These are phyloP conservation scores for Mortierella sp. DNA, from an alignment of 371 early-diverging fungal genomes.

Conservation along the genomic window DNA sequence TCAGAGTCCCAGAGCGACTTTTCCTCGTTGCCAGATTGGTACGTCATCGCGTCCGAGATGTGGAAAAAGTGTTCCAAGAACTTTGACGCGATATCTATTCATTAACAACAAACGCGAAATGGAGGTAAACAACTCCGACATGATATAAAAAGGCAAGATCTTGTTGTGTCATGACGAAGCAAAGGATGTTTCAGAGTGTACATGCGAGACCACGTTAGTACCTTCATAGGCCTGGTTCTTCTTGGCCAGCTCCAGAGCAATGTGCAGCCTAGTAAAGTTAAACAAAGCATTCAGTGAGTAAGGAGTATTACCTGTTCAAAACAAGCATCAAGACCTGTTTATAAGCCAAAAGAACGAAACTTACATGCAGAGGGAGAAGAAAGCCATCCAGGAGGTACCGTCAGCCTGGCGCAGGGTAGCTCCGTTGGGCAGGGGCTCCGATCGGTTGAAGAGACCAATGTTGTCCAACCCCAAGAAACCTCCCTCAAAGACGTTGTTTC, in stretches of 20 bases:
- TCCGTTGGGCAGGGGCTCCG: conserved; percentile 60
- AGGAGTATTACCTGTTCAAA: neutral
- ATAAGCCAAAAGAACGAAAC: neutral
- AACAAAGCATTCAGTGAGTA: neutral
- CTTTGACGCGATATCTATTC: conserved; percentile 54
- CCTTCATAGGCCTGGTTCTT: conserved; percentile 46
- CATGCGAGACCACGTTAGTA: neutral
- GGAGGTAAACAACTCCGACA: neutral
- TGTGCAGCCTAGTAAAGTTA: conserved; percentile 28
- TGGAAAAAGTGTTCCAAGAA: conserved; percentile 67
- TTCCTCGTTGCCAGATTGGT: conserved; percentile 37
- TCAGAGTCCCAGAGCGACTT: conserved; percentile 57
- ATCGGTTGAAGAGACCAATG: conserved; percentile 65
- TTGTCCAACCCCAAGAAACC: conserved; percentile 65
- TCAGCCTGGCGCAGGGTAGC: conserved; percentile 62
- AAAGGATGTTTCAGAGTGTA: neutral
- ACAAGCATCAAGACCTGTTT: neutral
- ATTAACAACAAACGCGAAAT: neutral
- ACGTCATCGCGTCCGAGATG: conserved; percentile 64
- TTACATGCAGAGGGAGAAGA: conserved; percentile 53
- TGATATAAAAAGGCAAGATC: neutral
- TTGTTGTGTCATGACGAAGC: neutral
- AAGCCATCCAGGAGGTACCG: conserved; percentile 65
- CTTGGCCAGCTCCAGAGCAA: conserved; percentile 52
- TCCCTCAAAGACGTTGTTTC: conserved; percentile 63